Base-by-base conservation (phyloP, 148 eudicot genomes). In the Spergularia bocconei region DNA sequence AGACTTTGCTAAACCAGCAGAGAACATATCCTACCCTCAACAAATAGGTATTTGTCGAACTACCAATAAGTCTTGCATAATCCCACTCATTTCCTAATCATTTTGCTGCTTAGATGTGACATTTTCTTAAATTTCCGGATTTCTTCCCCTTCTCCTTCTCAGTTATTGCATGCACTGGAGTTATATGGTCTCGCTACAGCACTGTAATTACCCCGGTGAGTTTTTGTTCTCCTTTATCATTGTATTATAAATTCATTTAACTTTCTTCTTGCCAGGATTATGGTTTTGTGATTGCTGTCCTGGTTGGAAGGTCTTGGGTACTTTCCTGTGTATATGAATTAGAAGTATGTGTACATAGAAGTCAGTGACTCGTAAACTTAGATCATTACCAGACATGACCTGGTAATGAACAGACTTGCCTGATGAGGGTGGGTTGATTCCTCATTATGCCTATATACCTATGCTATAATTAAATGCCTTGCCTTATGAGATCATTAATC, bases 111-210 rank as follows among this genome's bases (percentile, higher is more conserved):
- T 48, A 21, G 36, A 29, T 29, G 36, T 54, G 56, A 17, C 16
- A 41, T 62, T 70, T 51, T 20, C 36, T 8, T 56, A 51, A 0
- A 6, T 15, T 48, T 20, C 20, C 69, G 64, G 54, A 74, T 70
- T 29, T 74, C 57, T 47, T 38, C 9, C 61, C 38, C 69, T 71
- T 55, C 29, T 62, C 12, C 38, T 82, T 11, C 70, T 65, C 91
- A 92, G 98, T 91, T 61, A 91, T 92, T 75, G 83, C 96, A 4
- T 87, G 86, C 74, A 89, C 98, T 36, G 98, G 98, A 71, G 50
- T 92, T 52, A 87, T 92, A 64, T 92, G 98, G 96, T 88, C 98
- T 63, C 90, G 98, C 66, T 92, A 92, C 84, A 91, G 98, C 87
- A 87, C 85, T 63, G 98, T 92, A 47, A 89, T 92, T 70, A 92